Percentiles rank a stretch among this genome's conserved stretches.
These are phyloP conservation scores for Potentilla sterilis DNA, from an alignment of 306 rosid species.

Conservation along the genomic window DNA sequence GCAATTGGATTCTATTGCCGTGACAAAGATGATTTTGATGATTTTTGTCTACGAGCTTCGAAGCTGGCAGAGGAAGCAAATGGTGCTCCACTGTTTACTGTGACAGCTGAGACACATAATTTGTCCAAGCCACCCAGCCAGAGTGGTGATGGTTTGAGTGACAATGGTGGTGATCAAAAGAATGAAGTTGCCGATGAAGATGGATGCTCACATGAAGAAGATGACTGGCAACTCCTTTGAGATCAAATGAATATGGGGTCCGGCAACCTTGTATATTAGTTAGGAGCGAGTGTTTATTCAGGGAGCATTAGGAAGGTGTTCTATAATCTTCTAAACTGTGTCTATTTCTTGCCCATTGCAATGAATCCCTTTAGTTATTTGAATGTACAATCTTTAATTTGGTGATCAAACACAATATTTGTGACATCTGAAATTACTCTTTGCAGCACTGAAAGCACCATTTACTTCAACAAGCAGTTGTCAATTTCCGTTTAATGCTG, in stretches of 20 bases:
- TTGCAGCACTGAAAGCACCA: not conserved
- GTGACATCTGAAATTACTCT: not conserved
- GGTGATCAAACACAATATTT: not conserved
- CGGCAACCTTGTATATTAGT: not conserved
- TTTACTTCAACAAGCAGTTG: not conserved
- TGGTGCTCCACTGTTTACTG: slow-evolving; percentile 93
- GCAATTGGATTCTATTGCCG: slow-evolving; percentile 98
- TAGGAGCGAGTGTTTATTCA: not conserved
- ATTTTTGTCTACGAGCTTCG: slow-evolving; percentile 74
- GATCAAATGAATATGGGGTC: not conserved
- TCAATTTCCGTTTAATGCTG: not conserved
- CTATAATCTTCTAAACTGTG: not conserved
- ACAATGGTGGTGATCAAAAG: slow-evolving; percentile 20
- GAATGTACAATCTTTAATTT: not conserved
- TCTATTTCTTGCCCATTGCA: not conserved
- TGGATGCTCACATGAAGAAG: slow-evolving; percentile 4
- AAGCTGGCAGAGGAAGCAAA: slow-evolving; percentile 78
- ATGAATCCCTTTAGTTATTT: not conserved
- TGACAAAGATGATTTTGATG: slow-evolving; percentile 80
- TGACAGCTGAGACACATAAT: slow-evolving; percentile 47
- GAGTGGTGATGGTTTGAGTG: slow-evolving; percentile 38
- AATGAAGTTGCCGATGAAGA: not conserved
- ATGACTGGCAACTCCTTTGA: slow-evolving; percentile 14
- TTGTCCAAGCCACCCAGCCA: slow-evolving; percentile 38
- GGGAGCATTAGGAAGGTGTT: not conserved